Evolutionary conservation across 1,139 yeast species (phyloP).

Genomic region (Hemisphaericaspora xylofermentans): DNA sequence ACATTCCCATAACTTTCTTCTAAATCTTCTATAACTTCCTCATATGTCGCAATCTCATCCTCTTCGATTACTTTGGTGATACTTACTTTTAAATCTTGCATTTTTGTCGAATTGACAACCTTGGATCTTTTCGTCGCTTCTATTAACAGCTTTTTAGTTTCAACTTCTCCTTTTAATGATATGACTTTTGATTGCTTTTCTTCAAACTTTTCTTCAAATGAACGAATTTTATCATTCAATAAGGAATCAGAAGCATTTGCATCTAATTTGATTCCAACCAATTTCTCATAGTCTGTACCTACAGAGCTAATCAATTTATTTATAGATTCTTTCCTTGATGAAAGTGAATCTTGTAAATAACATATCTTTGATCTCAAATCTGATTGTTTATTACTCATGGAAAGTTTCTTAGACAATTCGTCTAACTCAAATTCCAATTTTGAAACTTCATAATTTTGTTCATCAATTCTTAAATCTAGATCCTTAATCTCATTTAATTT

Average conservation of each 20-base stretch:
- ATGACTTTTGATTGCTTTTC: constrained; percentile 11
- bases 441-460: constrained; percentile 37
- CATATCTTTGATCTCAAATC: constrained; percentile 55
- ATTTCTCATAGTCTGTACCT: constrained; percentile 8
- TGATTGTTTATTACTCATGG: constrained; percentile 54
- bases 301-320: constrained; percentile 10
- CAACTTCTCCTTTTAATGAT: constrained; percentile 12
- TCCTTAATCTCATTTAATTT: constrained; percentile 26
- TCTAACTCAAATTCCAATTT: constrained; percentile 56
- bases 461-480: constrained; percentile 37
- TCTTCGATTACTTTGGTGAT: constrained; percentile 36
- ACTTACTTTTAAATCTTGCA: constrained; percentile 17
- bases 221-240: constrained; percentile 16
- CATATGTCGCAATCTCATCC: constrained; percentile 51
- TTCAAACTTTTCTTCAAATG: constrained; percentile 11
- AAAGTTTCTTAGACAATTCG: constrained; percentile 48
- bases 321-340: constrained; percentile 24
- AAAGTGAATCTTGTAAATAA: constrained; percentile 38
- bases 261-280: constrained; percentile 23
- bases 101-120: constrained; percentile 17
- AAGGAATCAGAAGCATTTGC: constrained; percentile 21
- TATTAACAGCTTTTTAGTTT: constrained; percentile 9
- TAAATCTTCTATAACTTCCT: constrained; percentile 48
- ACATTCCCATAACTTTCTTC: constrained; percentile 62
- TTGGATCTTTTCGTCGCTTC: constrained; percentile 8